A percentile compares a stretch with the other conserved stretches of the same genome.
These are phyloP conservation scores for Globisporangium nagaii DNA, from an alignment of 352 stramenopile genomes.

Conservation along the genomic window DNA sequence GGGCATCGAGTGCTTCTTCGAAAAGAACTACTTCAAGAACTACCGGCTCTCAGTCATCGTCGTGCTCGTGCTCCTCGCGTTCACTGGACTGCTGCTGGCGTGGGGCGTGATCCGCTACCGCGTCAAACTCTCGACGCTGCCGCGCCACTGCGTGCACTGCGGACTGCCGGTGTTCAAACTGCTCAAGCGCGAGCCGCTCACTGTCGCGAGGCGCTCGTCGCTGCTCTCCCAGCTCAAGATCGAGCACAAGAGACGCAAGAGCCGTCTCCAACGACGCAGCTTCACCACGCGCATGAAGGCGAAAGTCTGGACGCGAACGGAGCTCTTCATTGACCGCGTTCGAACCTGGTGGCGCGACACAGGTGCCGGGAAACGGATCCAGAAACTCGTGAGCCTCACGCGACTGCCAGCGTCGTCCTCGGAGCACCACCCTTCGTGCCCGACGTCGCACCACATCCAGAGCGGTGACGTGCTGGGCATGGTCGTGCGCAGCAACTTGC, in stretches of 20 bases:
- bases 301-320: slow-evolving; percentile 6
- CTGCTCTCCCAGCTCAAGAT: slow-evolving; percentile 41
- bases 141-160: slow-evolving; percentile 53
- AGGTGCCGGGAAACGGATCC: slow-evolving; percentile 14
- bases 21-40: slow-evolving; percentile 58
- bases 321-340: slow-evolving; percentile 5
- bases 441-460: slow-evolving; percentile 44
- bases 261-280: slow-evolving; percentile 8
- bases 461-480: slow-evolving; percentile 42
- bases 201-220: slow-evolving; percentile 23
- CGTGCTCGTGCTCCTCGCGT: slow-evolving; percentile 31
- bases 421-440: slow-evolving; percentile 34
- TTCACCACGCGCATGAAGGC: slow-evolving; percentile 24
- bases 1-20: slow-evolving; percentile 57
- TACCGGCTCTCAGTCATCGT: slow-evolving; percentile 44
- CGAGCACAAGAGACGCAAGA: slow-evolving; percentile 19
- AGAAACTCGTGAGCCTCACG: slow-evolving; percentile 18
- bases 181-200: slow-evolving; percentile 19
- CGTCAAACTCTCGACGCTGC: slow-evolving; percentile 43
- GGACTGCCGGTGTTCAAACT: slow-evolving; percentile 55
- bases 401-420: slow-evolving; percentile 43
- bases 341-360: slow-evolving; percentile 17
- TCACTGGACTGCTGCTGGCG: slow-evolving; percentile 27
- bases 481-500: slow-evolving; percentile 66
- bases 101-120: slow-evolving; percentile 58